Conservation (phyloP, 441 rosid species). For the Bocquillonia castaneifolia region DNA sequence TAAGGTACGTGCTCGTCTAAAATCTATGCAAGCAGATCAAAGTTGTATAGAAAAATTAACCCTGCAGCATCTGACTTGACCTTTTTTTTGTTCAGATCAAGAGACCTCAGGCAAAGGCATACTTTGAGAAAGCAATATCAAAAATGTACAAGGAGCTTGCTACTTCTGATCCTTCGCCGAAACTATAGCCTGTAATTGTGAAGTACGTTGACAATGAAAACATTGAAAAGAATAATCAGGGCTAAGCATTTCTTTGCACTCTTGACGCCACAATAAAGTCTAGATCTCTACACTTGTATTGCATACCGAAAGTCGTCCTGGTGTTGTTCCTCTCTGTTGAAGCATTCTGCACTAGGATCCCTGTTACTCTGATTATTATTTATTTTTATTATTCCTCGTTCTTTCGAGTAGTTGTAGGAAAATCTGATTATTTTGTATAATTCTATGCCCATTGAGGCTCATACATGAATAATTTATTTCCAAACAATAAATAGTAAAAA, state of each 20-base stretch:
- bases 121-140: slow-evolving; percentile 60
- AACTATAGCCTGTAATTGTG: slow-evolving; percentile 37
- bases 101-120: slow-evolving; percentile 93
- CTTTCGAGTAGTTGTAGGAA: not conserved
- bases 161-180: slow-evolving; percentile 45
- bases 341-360: not conserved
- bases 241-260: not conserved
- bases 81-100: slow-evolving; percentile 48
- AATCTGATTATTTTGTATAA: not conserved
- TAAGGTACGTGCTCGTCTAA: slow-evolving; percentile 51
- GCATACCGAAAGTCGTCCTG: not conserved
- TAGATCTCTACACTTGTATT: slow-evolving; percentile 1
- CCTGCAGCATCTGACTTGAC: not conserved
- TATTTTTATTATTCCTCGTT: not conserved
- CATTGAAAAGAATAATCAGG: not conserved
- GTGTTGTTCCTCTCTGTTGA: not conserved
- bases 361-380: not conserved
- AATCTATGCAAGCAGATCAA: not conserved
- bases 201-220: slow-evolving; percentile 3
- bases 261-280: not conserved
- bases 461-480: not conserved
- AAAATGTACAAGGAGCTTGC: slow-evolving; percentile 72
- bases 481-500: not conserved
- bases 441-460: not conserved
- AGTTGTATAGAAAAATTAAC: not conserved